Evolutionary conservation across 441 rosid genomes (phyloP).

Genomic region (Breynia disticha): DNA sequence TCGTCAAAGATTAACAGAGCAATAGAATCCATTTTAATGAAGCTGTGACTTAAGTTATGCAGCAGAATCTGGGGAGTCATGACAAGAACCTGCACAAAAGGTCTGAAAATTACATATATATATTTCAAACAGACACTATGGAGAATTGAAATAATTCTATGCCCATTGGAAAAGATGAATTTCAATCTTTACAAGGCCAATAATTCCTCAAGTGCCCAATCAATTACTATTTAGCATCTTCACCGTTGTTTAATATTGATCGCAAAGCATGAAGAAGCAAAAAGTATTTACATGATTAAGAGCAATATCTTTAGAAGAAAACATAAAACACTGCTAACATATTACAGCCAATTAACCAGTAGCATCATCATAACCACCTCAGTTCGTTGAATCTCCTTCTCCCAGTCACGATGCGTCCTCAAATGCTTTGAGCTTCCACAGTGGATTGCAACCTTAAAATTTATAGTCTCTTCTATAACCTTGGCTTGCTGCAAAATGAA

Average conservation of each 20-base stretch:
- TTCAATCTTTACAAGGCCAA: not conserved
- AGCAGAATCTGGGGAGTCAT: conserved; percentile 88
- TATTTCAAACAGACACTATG: not conserved
- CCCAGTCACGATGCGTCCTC: conserved; percentile 69
- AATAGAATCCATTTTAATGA: conserved; percentile 80
- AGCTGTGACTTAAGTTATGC: conserved; percentile 68
- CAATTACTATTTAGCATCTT: not conserved
- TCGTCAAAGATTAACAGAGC: conserved; percentile 88
- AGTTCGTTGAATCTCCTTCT: conserved; percentile 49
- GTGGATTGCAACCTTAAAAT: conserved; percentile 63
- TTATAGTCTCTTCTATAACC: conserved; percentile 63
- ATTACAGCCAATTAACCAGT: no score
- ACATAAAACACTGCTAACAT: no score
- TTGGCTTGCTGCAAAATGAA: conserved; percentile 61
- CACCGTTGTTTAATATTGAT: not conserved
- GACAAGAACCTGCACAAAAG: conserved; percentile 69
- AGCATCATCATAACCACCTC: conserved; percentile 41
- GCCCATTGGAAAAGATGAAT: conserved; percentile 2
- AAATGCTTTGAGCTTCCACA: conserved; percentile 49
- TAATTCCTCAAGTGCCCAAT: not conserved
- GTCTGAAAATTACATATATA: conserved; percentile 3
- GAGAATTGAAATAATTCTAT: not conserved
- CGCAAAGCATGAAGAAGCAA: not conserved
- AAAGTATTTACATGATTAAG: not conserved
- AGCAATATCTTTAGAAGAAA: not conserved